phyloP scores from a whole-genome alignment of 305 asterid genomes.

The Solanum chacoense region DNA sequence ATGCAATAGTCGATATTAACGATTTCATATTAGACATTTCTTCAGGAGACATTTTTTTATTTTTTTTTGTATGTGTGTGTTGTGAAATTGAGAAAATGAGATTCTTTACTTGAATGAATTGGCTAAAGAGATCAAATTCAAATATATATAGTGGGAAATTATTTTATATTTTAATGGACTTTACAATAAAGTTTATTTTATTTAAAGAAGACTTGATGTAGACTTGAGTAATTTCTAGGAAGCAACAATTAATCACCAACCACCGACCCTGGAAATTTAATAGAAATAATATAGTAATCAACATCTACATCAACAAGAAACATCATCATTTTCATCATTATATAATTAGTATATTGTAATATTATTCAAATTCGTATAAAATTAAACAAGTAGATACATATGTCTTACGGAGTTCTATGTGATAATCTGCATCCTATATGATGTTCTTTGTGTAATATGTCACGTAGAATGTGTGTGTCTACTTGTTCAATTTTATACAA shows the following conservation, averaged over 20 bases:
- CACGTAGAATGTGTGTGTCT: not conserved
- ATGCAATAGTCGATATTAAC: constrained; percentile 31
- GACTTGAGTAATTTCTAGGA: not conserved
- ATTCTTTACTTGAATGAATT: not conserved
- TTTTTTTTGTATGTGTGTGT: not conserved
- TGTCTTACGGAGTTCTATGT: too few relatives aligned
- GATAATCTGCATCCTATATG: not conserved
- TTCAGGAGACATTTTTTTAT: not conserved
- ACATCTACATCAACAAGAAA: not conserved
- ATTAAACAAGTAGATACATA: too few relatives aligned
- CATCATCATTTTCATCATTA: not conserved
- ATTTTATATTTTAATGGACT: not conserved
- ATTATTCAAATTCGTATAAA: too few relatives aligned
- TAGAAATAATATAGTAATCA: not conserved
- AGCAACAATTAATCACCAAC: not conserved
- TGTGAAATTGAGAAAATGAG: not conserved
- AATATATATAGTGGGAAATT: not conserved
- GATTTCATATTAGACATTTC: not conserved
- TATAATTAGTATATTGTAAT: not conserved
- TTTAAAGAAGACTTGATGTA: not conserved
- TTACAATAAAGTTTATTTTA: not conserved
- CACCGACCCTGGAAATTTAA: not conserved
- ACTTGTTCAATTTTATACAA: not conserved
- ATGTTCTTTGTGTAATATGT: not conserved
- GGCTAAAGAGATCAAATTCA: not conserved